Conservation (phyloP, 164 flowering plant genomes). For the Vitis labrusca region DNA sequence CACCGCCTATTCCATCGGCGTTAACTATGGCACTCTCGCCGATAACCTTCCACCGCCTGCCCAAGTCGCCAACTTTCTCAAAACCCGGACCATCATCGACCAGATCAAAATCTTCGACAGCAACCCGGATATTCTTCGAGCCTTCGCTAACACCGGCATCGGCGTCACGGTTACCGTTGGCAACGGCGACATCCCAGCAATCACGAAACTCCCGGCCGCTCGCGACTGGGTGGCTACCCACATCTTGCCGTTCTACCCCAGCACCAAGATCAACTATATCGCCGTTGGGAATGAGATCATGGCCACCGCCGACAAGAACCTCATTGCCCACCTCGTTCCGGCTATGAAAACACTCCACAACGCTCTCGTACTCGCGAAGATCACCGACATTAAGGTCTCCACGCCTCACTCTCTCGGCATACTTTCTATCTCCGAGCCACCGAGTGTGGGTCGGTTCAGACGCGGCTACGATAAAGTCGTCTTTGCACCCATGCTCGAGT, state of each 20-base stretch:
- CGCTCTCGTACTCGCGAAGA: constrained; percentile 50
- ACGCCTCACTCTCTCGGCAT: constrained; percentile 75
- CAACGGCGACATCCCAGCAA: constrained; percentile 58
- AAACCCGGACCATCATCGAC: constrained; percentile 53
- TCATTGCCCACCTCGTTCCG: constrained; percentile 47
- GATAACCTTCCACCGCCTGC: constrained; percentile 83
- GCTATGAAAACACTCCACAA: constrained; percentile 64
- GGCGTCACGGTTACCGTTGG: constrained; percentile 55
- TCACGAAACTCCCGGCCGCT: constrained; percentile 39
- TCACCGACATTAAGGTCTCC: constrained; percentile 51
- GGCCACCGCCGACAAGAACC: constrained; percentile 29
- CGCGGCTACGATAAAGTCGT: constrained; percentile 40
- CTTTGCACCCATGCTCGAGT: constrained; percentile 60
- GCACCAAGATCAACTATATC: constrained; percentile 48
- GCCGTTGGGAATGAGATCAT: constrained; percentile 71
- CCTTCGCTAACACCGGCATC: constrained; percentile 70
- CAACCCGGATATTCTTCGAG: constrained; percentile 65
- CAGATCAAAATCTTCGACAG: constrained; percentile 68
- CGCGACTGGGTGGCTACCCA: constrained; percentile 50
- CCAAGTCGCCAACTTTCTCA: constrained; percentile 63
- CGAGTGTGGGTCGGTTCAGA: constrained; percentile 62
- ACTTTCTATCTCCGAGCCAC: constrained; percentile 43
- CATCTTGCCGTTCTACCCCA: constrained; percentile 59
- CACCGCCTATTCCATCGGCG: constrained; percentile 51
- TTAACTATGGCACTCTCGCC: constrained; percentile 82